Evolutionary conservation across 1,284 basidiomycete species (phyloP).

Genomic region (Pseudozyma thailandica): DNA sequence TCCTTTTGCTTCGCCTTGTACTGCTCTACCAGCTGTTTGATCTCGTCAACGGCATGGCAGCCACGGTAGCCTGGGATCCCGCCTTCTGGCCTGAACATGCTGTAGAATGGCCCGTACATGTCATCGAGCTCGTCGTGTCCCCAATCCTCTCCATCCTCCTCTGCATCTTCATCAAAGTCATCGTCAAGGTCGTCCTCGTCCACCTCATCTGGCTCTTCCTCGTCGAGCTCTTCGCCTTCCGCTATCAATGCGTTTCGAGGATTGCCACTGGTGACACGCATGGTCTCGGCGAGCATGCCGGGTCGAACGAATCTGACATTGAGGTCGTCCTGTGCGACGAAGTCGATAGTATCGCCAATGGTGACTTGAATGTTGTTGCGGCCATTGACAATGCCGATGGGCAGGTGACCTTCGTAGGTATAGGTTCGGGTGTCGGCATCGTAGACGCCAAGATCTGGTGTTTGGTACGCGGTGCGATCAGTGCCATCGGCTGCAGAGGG

Average conservation of each 20-base stretch:
- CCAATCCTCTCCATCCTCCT: conserved; percentile 19
- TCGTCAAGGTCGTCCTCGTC: conserved; percentile 17
- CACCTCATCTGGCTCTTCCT: not conserved
- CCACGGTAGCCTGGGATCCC: conserved; percentile 24
- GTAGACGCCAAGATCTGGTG: conserved; percentile 22
- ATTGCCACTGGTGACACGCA: conserved; percentile 29
- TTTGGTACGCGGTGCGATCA: conserved; percentile 14
- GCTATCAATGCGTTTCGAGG: not conserved
- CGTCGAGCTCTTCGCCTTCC: not conserved
- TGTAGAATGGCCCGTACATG: conserved; percentile 17
- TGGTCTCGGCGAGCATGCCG: conserved; percentile 23
- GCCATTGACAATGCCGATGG: conserved; percentile 26
- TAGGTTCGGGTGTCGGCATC: conserved; percentile 28
- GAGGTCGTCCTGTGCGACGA: conserved; percentile 26
- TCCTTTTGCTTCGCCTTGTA: not conserved
- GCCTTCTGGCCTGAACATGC: conserved; percentile 22
- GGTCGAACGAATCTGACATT: conserved; percentile 32
- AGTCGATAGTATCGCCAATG: conserved; percentile 27
- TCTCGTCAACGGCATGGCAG: conserved; percentile 24
- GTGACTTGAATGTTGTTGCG: conserved; percentile 23
- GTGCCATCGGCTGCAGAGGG: not conserved
- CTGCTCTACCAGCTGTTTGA: conserved; percentile 20
- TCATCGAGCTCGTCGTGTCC: conserved; percentile 17
- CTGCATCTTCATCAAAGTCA: conserved; percentile 37
- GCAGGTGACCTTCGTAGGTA: conserved; percentile 28